These are phyloP conservation scores for Exophiala mesophila DNA, from an alignment of 2,329 filamentous ascomycete genomes.

Conservation along the genomic window DNA sequence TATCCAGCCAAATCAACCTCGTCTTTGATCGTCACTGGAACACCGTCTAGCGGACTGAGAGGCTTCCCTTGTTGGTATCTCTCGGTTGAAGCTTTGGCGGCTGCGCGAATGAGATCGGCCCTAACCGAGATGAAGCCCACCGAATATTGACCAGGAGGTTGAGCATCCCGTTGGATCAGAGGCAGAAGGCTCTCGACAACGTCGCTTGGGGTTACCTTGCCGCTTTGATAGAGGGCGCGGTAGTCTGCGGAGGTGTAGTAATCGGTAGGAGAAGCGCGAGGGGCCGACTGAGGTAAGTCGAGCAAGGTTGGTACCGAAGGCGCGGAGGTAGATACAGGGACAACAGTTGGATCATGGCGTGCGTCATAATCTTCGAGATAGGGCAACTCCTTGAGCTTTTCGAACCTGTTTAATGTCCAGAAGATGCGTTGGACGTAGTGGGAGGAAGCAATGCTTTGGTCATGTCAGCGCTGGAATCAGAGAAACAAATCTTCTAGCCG, in stretches of 20 bases:
- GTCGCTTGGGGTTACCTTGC: constrained; percentile 64
- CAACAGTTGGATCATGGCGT: constrained; percentile 55
- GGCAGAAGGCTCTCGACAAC: constrained; percentile 68
- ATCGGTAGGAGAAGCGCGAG: constrained; percentile 38
- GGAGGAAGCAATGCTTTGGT: constrained; percentile 52
- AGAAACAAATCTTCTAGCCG: not conserved
- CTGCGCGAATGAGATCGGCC: constrained; percentile 57
- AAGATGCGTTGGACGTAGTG: constrained; percentile 58
- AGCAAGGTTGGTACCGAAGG: constrained; percentile 8
- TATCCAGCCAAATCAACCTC: constrained; percentile 70
- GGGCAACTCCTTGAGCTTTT: constrained; percentile 50
- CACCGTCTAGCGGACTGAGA: constrained; percentile 69
- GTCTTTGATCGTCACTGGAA: constrained; percentile 80
- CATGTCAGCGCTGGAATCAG: not conserved
- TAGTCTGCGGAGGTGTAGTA: constrained; percentile 74
- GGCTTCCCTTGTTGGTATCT: constrained; percentile 64
- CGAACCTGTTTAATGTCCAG: constrained; percentile 68
- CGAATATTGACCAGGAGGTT: constrained; percentile 56
- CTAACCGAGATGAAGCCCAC: constrained; percentile 68
- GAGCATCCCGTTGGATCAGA: constrained; percentile 58
- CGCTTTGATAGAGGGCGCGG: constrained; percentile 66
- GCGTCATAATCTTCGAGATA: constrained; percentile 51
- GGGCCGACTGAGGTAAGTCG: constrained; percentile 29
- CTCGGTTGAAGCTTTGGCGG: constrained; percentile 67
- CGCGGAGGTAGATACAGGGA: constrained; percentile 35